These are phyloP conservation scores for Psilocybe mexicana DNA, from an alignment of 1,284 basidiomycete species.

Conservation along the genomic window DNA sequence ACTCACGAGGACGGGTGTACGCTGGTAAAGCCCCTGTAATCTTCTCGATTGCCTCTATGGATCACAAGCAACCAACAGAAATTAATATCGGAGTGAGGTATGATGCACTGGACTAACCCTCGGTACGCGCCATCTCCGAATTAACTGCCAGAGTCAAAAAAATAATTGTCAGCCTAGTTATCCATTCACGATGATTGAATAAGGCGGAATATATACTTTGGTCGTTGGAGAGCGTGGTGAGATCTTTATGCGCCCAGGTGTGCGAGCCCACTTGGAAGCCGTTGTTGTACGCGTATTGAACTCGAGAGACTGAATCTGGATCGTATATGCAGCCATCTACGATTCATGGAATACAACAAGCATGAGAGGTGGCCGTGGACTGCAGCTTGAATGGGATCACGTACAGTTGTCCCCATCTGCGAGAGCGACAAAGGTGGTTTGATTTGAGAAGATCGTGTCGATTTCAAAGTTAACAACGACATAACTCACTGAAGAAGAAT, in stretches of 20 bases:
- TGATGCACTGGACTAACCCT: conserved; percentile 23
- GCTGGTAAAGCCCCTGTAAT: conserved; percentile 36
- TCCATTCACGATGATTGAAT: background rate
- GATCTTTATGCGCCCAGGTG: conserved; percentile 51
- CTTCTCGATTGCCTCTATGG: conserved; percentile 24
- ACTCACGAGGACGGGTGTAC: conserved; percentile 42
- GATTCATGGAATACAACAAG: background rate
- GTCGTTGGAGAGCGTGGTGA: conserved; percentile 40
- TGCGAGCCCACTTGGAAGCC: conserved; percentile 55
- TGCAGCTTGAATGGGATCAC: conserved; percentile 16
- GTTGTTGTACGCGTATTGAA: conserved; percentile 37
- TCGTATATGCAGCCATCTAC: conserved; percentile 51
- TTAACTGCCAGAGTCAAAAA: conserved; percentile 28
- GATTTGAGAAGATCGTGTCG: background rate
- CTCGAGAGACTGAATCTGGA: conserved; percentile 28
- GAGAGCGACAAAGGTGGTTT: background rate
- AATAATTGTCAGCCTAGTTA: background rate
- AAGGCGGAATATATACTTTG: conserved; percentile 29
- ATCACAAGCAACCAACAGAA: background rate
- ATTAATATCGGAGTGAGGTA: no score
- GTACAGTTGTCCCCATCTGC: conserved; percentile 39
- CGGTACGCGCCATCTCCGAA: conserved; percentile 41
- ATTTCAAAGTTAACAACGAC: background rate
- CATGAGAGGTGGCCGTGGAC: conserved; percentile 14
- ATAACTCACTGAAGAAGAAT: conserved; percentile 52